Percentiles rank a stretch among this genome's conserved stretches.
Conservation (phyloP, 2,329 filamentous ascomycete genomes). For the Beauveria asiatica region DNA sequence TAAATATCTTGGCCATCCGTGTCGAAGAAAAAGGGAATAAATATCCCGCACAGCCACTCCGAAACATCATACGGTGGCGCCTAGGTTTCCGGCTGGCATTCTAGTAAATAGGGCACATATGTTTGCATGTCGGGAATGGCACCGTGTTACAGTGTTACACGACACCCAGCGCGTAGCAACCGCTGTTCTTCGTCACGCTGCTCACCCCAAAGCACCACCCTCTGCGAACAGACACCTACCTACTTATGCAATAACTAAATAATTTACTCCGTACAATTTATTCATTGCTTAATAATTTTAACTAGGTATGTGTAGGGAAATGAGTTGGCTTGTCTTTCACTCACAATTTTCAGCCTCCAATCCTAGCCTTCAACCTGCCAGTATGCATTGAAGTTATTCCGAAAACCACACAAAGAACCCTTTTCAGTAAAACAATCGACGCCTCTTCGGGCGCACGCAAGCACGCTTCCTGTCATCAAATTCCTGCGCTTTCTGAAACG, state of each 20-base stretch:
- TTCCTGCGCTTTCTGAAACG: constrained; percentile 7
- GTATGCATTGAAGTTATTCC: not conserved
- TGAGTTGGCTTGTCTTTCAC: not conserved
- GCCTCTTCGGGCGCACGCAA: not conserved
- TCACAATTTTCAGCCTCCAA: no score
- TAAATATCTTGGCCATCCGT: not conserved
- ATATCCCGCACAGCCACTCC: not conserved
- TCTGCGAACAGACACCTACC: not conserved
- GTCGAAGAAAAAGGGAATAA: not conserved
- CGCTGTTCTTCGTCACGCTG: not conserved
- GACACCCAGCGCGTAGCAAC: constrained; percentile 4
- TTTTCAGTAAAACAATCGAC: not conserved
- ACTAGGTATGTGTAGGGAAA: not conserved
- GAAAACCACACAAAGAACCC: not conserved
- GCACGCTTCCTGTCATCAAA: not conserved
- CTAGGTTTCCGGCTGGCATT: not conserved
- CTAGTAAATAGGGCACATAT: not conserved
- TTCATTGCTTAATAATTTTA: not conserved
- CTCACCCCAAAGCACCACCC: no score
- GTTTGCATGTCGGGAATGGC: not conserved
- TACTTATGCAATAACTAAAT: no score
- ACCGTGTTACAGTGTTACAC: not conserved
- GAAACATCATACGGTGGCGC: constrained; percentile 5
- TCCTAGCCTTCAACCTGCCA: no score
- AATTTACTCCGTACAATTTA: no score